These are phyloP conservation scores for Craterostigma plantagineum DNA, from an alignment of 257 asterid genomes.

Conservation along the genomic window DNA sequence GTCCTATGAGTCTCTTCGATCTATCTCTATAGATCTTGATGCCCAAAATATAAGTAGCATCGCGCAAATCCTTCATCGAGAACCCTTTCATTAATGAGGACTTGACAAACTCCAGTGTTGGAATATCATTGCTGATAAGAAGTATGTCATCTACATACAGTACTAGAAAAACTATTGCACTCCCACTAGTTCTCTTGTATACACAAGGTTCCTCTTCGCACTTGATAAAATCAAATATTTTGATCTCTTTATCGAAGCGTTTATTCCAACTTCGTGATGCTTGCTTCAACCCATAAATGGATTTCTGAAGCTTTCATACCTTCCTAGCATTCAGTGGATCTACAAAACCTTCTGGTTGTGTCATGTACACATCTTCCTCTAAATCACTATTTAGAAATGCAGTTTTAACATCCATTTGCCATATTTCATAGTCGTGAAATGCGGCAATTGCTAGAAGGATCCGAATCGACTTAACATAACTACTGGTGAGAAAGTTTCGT, in stretches of 20 bases:
- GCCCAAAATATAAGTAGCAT: background rate
- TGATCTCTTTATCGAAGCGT: background rate
- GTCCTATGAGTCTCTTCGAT: background rate
- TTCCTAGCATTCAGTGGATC: background rate
- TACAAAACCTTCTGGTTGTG: background rate
- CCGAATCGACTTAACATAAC: background rate
- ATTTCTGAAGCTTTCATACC: background rate
- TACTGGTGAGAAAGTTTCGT: background rate
- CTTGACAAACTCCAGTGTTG: background rate
- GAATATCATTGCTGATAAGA: background rate
- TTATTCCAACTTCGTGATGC: background rate
- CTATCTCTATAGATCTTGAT: background rate
- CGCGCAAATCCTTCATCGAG: background rate
- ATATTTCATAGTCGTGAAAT: background rate
- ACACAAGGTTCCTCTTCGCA: background rate
- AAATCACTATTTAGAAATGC: background rate
- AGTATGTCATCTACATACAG: background rate
- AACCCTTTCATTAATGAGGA: background rate
- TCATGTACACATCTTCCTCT: background rate
- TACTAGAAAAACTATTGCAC: background rate
- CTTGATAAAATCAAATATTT: background rate
- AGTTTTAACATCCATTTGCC: background rate
- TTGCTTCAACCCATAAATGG: background rate
- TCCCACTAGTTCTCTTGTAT: background rate
- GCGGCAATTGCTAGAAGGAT: background rate